These are phyloP conservation scores for Neopestalotiopsis rosae DNA, from an alignment of 2,329 filamentous ascomycete genomes.

Conservation along the genomic window DNA sequence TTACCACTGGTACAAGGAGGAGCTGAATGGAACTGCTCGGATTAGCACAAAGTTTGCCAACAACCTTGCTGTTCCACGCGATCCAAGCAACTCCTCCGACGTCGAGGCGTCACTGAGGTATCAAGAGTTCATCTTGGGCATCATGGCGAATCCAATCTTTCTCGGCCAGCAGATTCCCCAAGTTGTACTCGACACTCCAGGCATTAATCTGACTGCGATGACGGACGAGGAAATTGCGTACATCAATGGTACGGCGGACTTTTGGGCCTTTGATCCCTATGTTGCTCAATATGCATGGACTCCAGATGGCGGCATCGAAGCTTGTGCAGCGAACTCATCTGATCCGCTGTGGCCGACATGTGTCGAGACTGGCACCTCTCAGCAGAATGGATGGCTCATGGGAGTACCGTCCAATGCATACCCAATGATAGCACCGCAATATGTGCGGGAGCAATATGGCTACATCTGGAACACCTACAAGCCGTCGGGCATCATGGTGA, in stretches of 20 bases:
- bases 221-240: conserved; percentile 52
- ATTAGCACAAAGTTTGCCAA: conserved; percentile 55
- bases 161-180: conserved; percentile 56
- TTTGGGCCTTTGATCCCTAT: conserved; percentile 64
- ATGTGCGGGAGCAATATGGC: conserved; percentile 59
- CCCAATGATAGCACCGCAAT: conserved; percentile 63
- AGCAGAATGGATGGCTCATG: conserved; percentile 61
- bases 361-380: conserved; percentile 51
- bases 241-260: conserved; percentile 57
- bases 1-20: conserved; percentile 59
- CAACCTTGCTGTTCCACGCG: conserved; percentile 55
- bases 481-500: conserved; percentile 47
- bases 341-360: conserved; percentile 57
- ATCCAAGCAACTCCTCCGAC: conserved; percentile 45
- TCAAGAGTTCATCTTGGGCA: conserved; percentile 52
- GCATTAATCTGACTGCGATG: conserved; percentile 49
- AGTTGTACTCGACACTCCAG: conserved; percentile 48
- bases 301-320: conserved; percentile 48
- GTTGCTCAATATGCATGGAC: conserved; percentile 59
- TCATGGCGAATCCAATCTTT: conserved; percentile 59
- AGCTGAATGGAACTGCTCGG: conserved; percentile 54
- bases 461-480: conserved; percentile 66
- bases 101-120: conserved; percentile 52
- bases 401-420: conserved; percentile 61
- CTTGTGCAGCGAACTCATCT: conserved; percentile 52